These are phyloP conservation scores for Solanum raphanifolium DNA, from an alignment of 257 asterid genomes.

Conservation along the genomic window DNA sequence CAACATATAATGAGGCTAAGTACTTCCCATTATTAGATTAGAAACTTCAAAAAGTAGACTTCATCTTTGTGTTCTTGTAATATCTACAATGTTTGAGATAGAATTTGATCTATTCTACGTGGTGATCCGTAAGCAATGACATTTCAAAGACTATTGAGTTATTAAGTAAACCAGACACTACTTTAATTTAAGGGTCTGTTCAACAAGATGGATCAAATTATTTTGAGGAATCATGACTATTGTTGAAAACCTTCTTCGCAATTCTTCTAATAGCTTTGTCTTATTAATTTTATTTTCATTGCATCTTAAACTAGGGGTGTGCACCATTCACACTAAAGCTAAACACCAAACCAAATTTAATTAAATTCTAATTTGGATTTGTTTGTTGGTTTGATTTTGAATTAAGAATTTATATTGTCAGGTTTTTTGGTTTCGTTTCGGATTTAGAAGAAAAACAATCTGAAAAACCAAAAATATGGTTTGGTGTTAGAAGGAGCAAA, in stretches of 20 bases:
- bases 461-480: too few species aligned
- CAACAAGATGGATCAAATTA: background rate
- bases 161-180: background rate
- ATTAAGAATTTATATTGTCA: too few species aligned
- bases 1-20: too few species aligned
- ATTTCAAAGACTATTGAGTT: background rate
- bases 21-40: too few species aligned
- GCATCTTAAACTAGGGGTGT: background rate
- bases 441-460: too few species aligned
- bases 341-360: too few species aligned
- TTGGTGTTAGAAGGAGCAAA: too few species aligned
- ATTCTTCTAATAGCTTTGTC: background rate
- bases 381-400: too few species aligned
- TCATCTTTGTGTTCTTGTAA: slow-evolving; percentile 51
- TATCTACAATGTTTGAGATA: slow-evolving; percentile 60
- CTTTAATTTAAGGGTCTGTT: background rate
- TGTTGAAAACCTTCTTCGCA: background rate
- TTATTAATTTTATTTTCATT: too few species aligned
- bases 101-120: slow-evolving; percentile 59
- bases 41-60: slow-evolving; percentile 12
- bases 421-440: too few species aligned
- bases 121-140: background rate
- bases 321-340: too few species aligned
- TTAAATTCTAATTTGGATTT: too few species aligned
- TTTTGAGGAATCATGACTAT: background rate